phyloP scores from a whole-genome alignment of 176 grass and related monocot species.

The Bothriochloa decipiens region DNA sequence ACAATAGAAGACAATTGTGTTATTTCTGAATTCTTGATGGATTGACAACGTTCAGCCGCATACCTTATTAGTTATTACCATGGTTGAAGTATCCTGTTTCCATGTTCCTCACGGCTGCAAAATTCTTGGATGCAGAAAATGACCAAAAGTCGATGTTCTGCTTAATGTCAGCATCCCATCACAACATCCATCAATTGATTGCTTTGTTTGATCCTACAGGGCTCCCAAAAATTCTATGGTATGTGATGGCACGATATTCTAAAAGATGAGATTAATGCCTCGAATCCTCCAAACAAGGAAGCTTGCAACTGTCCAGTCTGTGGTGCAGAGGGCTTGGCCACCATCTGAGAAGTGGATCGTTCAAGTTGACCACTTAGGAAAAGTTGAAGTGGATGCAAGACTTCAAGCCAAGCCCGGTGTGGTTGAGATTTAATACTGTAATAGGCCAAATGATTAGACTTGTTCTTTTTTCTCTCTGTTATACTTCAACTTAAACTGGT shows the following conservation, averaged over 20 bases:
- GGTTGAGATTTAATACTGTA: no score
- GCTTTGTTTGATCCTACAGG: constrained; percentile 9
- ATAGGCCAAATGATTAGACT: no score
- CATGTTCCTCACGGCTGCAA: neutral
- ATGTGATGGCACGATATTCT: neutral
- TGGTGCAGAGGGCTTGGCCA: neutral
- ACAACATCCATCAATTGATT: constrained; percentile 25
- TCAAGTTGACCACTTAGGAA: constrained; percentile 1
- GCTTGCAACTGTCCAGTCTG: constrained; percentile 27
- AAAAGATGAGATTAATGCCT: constrained; percentile 34
- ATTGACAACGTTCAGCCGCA: no score
- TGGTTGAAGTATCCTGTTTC: neutral
- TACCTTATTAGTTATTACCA: no score
- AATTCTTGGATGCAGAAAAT: neutral
- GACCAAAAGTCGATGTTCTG: neutral
- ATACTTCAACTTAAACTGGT: no score
- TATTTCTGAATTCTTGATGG: no score
- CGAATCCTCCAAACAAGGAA: constrained; percentile 38
- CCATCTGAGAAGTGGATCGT: constrained; percentile 13
- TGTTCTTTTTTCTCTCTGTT: no score
- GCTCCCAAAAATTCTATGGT: neutral
- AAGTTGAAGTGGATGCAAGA: no score
- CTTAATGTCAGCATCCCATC: constrained; percentile 8
- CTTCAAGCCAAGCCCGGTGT: no score
- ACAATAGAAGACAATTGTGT: no score